phyloP scores from a whole-genome alignment of 371 early-diverging fungal genomes.

The Haplosporangium sp. region DNA sequence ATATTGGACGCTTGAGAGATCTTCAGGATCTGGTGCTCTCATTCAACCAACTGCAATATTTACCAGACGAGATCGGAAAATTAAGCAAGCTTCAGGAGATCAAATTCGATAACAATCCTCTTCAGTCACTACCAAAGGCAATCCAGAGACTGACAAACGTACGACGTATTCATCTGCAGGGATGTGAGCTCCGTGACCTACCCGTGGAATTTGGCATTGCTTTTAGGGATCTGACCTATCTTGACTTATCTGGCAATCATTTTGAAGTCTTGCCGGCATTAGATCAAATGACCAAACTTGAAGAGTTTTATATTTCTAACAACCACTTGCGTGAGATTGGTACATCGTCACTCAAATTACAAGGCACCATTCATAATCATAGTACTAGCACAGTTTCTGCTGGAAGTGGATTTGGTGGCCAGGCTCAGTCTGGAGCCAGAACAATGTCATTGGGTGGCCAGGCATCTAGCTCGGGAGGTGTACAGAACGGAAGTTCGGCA shows the following conservation, averaged over 20 bases:
- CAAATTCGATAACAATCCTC: conserved; percentile 57
- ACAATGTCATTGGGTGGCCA: conserved; percentile 3
- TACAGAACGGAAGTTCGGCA: background rate
- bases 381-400: conserved; percentile 14
- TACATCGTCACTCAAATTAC: conserved; percentile 40
- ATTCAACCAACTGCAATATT: conserved; percentile 64
- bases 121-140: conserved; percentile 47
- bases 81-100: conserved; percentile 68
- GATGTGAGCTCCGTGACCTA: conserved; percentile 55
- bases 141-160: conserved; percentile 44
- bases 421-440: conserved; percentile 1
- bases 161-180: conserved; percentile 54
- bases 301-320: conserved; percentile 56
- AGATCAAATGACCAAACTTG: conserved; percentile 53
- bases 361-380: conserved; percentile 15
- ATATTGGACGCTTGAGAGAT: conserved; percentile 70
- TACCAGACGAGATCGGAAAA: conserved; percentile 77
- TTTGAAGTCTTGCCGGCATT: conserved; percentile 56
- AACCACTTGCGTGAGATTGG: conserved; percentile 55
- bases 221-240: conserved; percentile 45
- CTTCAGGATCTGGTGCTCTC: conserved; percentile 69
- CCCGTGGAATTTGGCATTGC: conserved; percentile 56
- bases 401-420: conserved; percentile 10
- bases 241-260: conserved; percentile 55
- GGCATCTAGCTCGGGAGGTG: background rate